Evolutionary conservation across 1,139 yeast species (phyloP).

Genomic region (Lodderomyces theae): DNA sequence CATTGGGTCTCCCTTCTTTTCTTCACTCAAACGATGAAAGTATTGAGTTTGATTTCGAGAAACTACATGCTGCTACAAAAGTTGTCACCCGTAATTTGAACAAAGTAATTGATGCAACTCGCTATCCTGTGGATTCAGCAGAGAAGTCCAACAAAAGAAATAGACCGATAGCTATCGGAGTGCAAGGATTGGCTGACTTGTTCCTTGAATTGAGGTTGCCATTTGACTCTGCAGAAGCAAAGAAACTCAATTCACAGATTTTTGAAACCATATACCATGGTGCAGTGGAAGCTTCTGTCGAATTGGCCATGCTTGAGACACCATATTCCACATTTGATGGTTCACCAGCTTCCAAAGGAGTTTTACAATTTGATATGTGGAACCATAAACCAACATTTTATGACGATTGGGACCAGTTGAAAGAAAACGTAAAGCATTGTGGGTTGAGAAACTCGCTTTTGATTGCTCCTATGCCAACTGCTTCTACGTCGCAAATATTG

Average conservation of each 20-base stretch:
- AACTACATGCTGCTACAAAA: conserved; percentile 70
- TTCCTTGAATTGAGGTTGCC: conserved; percentile 75
- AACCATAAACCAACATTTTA: conserved; percentile 66
- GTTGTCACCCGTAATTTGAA: conserved; percentile 74
- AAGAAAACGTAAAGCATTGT: conserved; percentile 53
- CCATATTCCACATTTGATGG: conserved; percentile 68
- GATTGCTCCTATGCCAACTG: conserved; percentile 95
- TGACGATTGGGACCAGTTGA: conserved; percentile 71
- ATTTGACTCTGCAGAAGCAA: conserved; percentile 74
- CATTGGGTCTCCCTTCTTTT: conserved; percentile 50
- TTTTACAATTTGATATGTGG: conserved; percentile 81
- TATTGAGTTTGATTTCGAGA: conserved; percentile 63
- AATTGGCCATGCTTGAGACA: conserved; percentile 65
- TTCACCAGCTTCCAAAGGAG: conserved; percentile 81
- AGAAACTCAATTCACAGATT: conserved; percentile 68
- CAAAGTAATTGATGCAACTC: conserved; percentile 72
- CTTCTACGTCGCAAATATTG: conserved; percentile 86
- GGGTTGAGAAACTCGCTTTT: conserved; percentile 81
- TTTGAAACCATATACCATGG: conserved; percentile 91
- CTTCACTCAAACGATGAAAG: conserved; percentile 25
- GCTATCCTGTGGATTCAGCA: conserved; percentile 75
- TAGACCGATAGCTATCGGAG: conserved; percentile 87
- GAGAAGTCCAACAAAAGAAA: conserved; percentile 67
- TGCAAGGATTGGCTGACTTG: conserved; percentile 88
- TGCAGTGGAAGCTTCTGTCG: conserved; percentile 76